A percentile compares a stretch with the other conserved stretches of the same genome.
These are phyloP conservation scores for Sporobolomyces roseus DNA, from an alignment of 768 basidiomycete species.

Conservation along the genomic window DNA sequence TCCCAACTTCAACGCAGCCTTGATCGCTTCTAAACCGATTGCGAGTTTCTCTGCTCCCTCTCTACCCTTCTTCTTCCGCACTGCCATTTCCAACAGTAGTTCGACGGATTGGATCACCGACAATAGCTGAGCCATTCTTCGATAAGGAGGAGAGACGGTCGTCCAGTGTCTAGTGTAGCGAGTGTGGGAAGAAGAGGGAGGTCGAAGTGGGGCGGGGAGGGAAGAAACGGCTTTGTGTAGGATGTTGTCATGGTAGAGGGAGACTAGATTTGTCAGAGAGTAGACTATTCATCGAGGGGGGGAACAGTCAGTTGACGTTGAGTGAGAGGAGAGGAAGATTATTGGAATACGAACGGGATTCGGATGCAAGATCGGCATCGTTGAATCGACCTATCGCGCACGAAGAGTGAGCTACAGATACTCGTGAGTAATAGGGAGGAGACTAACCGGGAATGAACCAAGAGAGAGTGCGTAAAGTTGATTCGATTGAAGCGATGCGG, in stretches of 20 bases:
- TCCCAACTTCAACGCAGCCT: constrained; percentile 72
- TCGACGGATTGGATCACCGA: constrained; percentile 75
- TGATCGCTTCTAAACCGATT: constrained; percentile 71
- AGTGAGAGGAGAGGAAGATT: constrained; percentile 3
- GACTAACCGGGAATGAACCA: constrained; percentile 72
- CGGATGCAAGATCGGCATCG: constrained; percentile 92
- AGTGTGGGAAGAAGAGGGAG: constrained; percentile 58
- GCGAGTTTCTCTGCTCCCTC: constrained; percentile 71
- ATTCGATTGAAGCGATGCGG: constrained; percentile 81
- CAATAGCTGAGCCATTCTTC: constrained; percentile 65
- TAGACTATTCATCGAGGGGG: constrained; percentile 60
- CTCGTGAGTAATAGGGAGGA: too few relatives aligned
- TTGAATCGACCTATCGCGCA: constrained; percentile 69
- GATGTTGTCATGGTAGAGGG: constrained; percentile 94
- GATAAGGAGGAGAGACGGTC: constrained; percentile 65
- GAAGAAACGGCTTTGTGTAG: constrained; percentile 67
- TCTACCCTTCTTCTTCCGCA: constrained; percentile 61
- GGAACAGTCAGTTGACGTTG: not conserved
- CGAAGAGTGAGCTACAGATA: not conserved
- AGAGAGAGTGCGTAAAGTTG: constrained; percentile 77
- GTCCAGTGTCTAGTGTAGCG: constrained; percentile 88
- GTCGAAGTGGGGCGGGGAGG: constrained; percentile 45
- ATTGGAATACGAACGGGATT: constrained; percentile 67
- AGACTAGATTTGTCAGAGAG: constrained; percentile 76
- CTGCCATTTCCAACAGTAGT: constrained; percentile 82